Conservation (phyloP, 352 stramenopile genomes). For the Globisporangium polare region DNA sequence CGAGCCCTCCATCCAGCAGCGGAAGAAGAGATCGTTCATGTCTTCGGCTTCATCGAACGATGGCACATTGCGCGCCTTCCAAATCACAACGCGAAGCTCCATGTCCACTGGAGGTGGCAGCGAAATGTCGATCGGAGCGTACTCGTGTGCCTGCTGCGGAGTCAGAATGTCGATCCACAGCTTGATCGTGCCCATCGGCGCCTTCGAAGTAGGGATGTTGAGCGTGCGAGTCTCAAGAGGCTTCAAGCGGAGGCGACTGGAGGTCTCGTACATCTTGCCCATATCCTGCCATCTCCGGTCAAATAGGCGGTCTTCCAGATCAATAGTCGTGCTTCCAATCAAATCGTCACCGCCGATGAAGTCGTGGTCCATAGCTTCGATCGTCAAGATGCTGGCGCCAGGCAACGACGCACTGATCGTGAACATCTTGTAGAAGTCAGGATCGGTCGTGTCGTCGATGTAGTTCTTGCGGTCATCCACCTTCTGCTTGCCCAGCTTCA, state of each 20-base stretch:
- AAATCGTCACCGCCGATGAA: slow-evolving; percentile 89
- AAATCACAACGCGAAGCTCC: slow-evolving; percentile 92
- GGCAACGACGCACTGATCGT: slow-evolving; percentile 83
- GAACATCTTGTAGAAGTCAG: slow-evolving; percentile 92
- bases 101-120: slow-evolving; percentile 79
- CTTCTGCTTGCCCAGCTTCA: slow-evolving; percentile 84
- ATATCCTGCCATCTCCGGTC: slow-evolving; percentile 85
- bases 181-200: slow-evolving; percentile 82
- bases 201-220: slow-evolving; percentile 78
- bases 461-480: slow-evolving; percentile 90
- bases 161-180: slow-evolving; percentile 92
- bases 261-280: slow-evolving; percentile 81
- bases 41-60: slow-evolving; percentile 84
- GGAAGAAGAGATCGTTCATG: slow-evolving; percentile 93
- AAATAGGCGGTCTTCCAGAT: slow-evolving; percentile 93
- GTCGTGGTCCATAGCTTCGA: slow-evolving; percentile 90
- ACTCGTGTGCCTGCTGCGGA: slow-evolving; percentile 66
- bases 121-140: slow-evolving; percentile 81
- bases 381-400: slow-evolving; percentile 81
- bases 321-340: slow-evolving; percentile 91
- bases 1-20: slow-evolving; percentile 82
- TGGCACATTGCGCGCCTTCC: slow-evolving; percentile 89
- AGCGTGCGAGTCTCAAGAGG: slow-evolving; percentile 81
- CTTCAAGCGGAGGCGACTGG: slow-evolving; percentile 61
- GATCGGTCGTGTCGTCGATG: slow-evolving; percentile 81